Percentiles rank a stretch among this genome's conserved stretches.
Conservation (phyloP, 2,329 filamentous ascomycete species). For the Exophiala calicioides region DNA sequence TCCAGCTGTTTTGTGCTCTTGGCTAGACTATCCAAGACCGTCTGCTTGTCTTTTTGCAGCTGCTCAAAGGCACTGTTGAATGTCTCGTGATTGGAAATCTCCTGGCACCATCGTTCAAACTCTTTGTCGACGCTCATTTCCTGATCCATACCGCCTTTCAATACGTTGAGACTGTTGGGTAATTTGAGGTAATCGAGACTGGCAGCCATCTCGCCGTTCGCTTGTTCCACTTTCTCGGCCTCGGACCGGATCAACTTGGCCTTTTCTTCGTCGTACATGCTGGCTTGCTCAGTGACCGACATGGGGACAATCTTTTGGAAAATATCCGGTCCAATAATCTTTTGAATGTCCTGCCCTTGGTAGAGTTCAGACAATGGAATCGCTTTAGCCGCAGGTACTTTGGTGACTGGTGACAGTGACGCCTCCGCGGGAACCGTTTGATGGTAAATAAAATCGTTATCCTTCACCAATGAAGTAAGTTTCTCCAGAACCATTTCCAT, state of each 20-base stretch:
- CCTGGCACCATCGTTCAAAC: conserved; percentile 90
- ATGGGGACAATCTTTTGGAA: conserved; percentile 97
- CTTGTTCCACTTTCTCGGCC: conserved; percentile 86
- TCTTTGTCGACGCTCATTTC: conserved; percentile 86
- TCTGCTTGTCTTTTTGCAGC: conserved; percentile 73
- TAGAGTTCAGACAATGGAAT: conserved; percentile 97
- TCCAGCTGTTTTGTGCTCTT: conserved; percentile 84
- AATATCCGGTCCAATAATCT: conserved; percentile 94
- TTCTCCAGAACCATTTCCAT: conserved; percentile 78
- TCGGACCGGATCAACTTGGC: conserved; percentile 92
- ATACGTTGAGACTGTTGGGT: conserved; percentile 81
- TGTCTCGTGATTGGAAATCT: conserved; percentile 81
- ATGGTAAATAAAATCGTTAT: conserved; percentile 99
- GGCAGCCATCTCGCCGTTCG: conserved; percentile 93
- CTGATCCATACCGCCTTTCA: conserved; percentile 91
- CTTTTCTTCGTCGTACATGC: conserved; percentile 97
- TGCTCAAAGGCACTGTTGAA: conserved; percentile 78
- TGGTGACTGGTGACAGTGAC: conserved; percentile 76
- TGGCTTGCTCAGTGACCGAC: conserved; percentile 93
- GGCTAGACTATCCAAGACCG: conserved; percentile 72
- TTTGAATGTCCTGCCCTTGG: conserved; percentile 92
- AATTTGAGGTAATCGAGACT: conserved; percentile 91
- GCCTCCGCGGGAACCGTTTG: conserved; percentile 86
- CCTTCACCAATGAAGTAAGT: conserved; percentile 73
- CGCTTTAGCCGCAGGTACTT: conserved; percentile 91